phyloP scores from a whole-genome alignment of 768 basidiomycete genomes.

The Russula virescens region DNA sequence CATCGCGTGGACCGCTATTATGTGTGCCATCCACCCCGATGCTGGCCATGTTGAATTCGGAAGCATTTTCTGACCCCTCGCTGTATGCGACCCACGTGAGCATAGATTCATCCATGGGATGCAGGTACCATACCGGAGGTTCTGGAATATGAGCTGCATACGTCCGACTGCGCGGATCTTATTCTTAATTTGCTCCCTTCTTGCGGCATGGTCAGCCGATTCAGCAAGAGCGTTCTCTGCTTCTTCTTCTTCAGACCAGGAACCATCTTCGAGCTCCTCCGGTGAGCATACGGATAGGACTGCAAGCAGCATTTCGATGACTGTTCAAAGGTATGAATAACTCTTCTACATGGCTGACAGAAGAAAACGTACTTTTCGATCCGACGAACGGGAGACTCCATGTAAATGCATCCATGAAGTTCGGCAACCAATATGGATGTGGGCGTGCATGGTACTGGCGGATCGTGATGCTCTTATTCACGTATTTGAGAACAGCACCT shows the following conservation, averaged over 20 bases:
- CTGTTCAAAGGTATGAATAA: conserved; percentile 36
- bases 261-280: conserved; percentile 85
- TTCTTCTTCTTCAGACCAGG: conserved; percentile 40
- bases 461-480: conserved; percentile 94
- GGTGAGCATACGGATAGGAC: conserved; percentile 94
- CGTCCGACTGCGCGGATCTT: conserved; percentile 91
- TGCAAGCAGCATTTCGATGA: conserved; percentile 97
- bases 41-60: conserved; percentile 48
- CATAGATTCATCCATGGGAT: background rate
- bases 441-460: conserved; percentile 46
- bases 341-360: background rate
- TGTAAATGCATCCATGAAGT: conserved; percentile 99
- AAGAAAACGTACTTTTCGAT: conserved; percentile 75
- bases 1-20: conserved; percentile 28
- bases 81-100: conserved; percentile 33
- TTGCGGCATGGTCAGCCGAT: conserved; percentile 29
- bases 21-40: conserved; percentile 30
- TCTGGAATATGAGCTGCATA: conserved; percentile 86
- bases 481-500: conserved; percentile 94
- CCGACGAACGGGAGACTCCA: conserved; percentile 99
- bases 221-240: conserved; percentile 21
- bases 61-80: conserved; percentile 74
- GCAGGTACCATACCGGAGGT: conserved; percentile 60
- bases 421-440: conserved; percentile 92
- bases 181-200: conserved; percentile 79